Conservation (phyloP, 306 rosid species). For the Malus fusca region DNA sequence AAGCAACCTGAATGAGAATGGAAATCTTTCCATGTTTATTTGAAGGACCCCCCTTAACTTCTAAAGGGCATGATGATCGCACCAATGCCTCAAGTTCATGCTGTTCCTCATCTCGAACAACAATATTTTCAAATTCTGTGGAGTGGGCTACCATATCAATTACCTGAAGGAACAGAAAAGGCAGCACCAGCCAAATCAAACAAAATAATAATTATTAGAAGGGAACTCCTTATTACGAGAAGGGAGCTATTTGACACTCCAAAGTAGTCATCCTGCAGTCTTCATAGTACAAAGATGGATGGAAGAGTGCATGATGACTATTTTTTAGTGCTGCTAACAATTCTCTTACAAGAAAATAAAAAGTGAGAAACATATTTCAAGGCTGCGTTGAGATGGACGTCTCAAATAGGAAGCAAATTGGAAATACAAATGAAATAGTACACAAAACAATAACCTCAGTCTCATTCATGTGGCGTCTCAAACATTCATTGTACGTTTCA, state of each 20-base stretch:
- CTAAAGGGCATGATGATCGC: conserved; percentile 72
- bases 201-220: background rate
- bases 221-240: background rate
- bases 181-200: background rate
- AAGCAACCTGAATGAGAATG: conserved; percentile 79
- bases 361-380: background rate
- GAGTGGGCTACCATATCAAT: conserved; percentile 92
- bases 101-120: conserved; percentile 94
- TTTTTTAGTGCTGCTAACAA: no score
- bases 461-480: conserved; percentile 88
- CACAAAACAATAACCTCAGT: conserved; percentile 63
- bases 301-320: no score
- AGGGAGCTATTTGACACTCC: no score
- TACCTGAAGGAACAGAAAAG: conserved; percentile 45
- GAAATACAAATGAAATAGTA: background rate
- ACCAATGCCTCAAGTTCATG: conserved; percentile 83
- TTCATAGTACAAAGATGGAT: no score
- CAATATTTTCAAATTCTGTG: conserved; percentile 94
- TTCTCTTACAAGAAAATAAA: background rate
- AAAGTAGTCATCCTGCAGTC: no score
- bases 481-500: conserved; percentile 89
- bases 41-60: conserved; percentile 91
- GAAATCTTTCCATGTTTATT: conserved; percentile 94
- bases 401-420: background rate
- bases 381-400: background rate